Base-by-base conservation (phyloP, 1,284 basidiomycete genomes). In the Taiwanofungus camphoratus region DNA sequence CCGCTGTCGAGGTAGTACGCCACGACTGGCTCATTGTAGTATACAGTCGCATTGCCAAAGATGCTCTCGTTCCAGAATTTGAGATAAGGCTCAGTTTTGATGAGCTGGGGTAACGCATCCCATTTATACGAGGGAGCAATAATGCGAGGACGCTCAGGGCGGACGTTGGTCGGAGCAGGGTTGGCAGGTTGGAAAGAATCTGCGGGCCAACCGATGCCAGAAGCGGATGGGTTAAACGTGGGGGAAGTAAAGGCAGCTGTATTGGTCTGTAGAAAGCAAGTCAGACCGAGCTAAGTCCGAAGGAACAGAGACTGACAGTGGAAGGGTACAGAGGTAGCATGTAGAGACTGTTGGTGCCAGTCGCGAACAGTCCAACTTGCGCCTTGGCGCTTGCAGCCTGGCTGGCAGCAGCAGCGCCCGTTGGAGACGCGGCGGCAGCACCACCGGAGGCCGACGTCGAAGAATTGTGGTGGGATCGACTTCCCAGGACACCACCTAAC, bases 41-140 rank as follows among this genome's bases (percentile, higher is more conserved):
- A 93, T 7, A 65, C 63, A 0, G 90, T 79, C 6, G 94, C 95
- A 64, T 99, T 98, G 48, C 66, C 75, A 56, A 98, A 90, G 59
- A 99, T 97, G 33, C 88, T 88, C 32, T 76, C 73, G 68, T 99
- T 97, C 95, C 94, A 99, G 46, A 66, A 71, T 48, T 77, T 74
- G 52, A 99, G 72, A 67, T 97, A 97, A 8, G 92, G 83, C 62
- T 96, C 89, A 48, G 74, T 80, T 46, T 73, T 63, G 58, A 98
- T 97, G 53, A 94, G 73, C n/a, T 60, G 58, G 9, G 82, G 81
- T 27, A 99, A 77, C 19, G 83, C 90, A 21, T 78, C 68, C 95
- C 96, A 98, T 66, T 93, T 92, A 74, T 92, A 94, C 12, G 75
- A 58, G 9, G 95, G 91, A 13, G 94, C 94, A 53, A 97, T 87